Base-by-base conservation (phyloP, 2,329 filamentous ascomycete genomes). In the Neurospora sp. region DNA sequence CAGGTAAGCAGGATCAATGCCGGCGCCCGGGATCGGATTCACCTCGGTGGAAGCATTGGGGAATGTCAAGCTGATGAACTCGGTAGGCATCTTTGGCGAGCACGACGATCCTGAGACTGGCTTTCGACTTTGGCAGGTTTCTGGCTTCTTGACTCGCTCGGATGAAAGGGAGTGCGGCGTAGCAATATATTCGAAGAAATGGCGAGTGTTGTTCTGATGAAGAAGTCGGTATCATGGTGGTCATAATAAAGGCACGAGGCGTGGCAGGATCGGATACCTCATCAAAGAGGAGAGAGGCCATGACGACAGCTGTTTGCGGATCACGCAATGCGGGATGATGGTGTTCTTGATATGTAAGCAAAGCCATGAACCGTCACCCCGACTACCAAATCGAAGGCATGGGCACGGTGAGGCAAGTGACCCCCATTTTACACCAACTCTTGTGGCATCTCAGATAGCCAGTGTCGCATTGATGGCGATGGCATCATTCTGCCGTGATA, bases 61-160 rank as follows among this genome's bases (percentile, higher is more conserved):
- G 71, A 86, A 87, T 1, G 86, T 86, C 66, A 86, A 71, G 72
- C 83, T 86, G 77, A 88, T 89, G 76, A 89, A 89, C 77, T 89
- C 87, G 73, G 81, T 78, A 70, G 82, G 79, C 81, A 83, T 83
- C 57, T 74, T 79, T 68, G 46, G 41, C 10, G 67, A 33, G 23
- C 52, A 62, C 52, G 52, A 62, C 12, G 4, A 4, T 17, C 8
- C n/a, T 17, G 15, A 33, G 12, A 62, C 15, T 62, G 15, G 28
- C 6, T 62, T 57, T 33, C 52, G 52, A 33, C 28, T 62, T 8
- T 28, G 11, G 43, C n/a, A 1, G 19, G 19, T 15, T 62, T 33
- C 3, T 62, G 52, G 52, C 19, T 6, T 12, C 43, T 52, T 52
- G 1, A 52, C 11, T 15, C 43, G 43, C 5, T 52, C 10, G 43